These are phyloP conservation scores for Amyloporia xantha DNA, from an alignment of 768 basidiomycete species.

Conservation along the genomic window DNA sequence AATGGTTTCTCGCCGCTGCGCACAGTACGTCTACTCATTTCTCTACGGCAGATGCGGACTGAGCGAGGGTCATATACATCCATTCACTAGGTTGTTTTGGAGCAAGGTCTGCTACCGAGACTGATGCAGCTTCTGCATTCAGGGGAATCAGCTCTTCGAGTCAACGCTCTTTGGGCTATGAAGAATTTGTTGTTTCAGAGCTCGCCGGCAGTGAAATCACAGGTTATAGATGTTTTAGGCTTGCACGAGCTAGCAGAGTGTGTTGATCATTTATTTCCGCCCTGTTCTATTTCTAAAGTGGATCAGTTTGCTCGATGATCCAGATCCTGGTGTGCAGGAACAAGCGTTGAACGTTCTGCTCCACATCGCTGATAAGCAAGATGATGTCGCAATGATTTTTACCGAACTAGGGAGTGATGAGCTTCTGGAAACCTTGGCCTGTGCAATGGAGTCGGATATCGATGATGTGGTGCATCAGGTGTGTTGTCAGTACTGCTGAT, in stretches of 20 bases:
- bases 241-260: constrained; percentile 59
- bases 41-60: background rate
- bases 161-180: constrained; percentile 80
- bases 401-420: constrained; percentile 40
- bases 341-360: constrained; percentile 63
- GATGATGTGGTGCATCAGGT: constrained; percentile 54
- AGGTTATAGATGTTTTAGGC: constrained; percentile 61
- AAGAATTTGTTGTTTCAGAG: constrained; percentile 77
- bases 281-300: background rate
- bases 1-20: constrained; percentile 81
- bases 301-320: constrained; percentile 47
- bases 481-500: constrained; percentile 3
- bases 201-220: constrained; percentile 48
- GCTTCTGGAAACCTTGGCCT: constrained; percentile 40
- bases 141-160: constrained; percentile 48
- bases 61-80: background rate
- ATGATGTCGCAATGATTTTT: constrained; percentile 58
- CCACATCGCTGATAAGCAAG: constrained; percentile 60
- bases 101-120: constrained; percentile 59
- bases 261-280: constrained; percentile 15
- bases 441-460: constrained; percentile 43
- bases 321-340: constrained; percentile 53
- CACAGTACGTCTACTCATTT: constrained; percentile 38
- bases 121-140: constrained; percentile 52
- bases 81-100: constrained; percentile 48